Evolutionary conservation across 306 rosid genomes (phyloP), one percentile per base, ranked within the genome.

Genomic region (Inga leiocalycina): DNA sequence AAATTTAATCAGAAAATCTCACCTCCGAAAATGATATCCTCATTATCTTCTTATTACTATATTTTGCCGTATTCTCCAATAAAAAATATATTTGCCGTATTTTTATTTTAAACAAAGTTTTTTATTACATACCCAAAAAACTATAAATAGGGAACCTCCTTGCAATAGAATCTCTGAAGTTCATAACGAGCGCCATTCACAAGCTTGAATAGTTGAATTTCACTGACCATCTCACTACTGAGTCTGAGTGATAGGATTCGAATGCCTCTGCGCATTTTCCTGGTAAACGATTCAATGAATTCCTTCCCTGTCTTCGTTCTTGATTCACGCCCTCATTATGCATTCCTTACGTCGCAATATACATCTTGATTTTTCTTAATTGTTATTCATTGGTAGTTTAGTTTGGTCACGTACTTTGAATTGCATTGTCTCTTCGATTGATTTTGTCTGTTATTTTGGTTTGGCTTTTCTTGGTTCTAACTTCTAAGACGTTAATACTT

Each of bases 381-480:
- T 34, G 34, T 14, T 49, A 19, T 7, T 64, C 45, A 45, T 72
- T 20, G 56, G 4, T 61, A 16, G 71, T 1, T 39, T 68, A 20
- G 71, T 49, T 66, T 37, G 10, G 19, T 75, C n/a, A 64, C 82
- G 81, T 59, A 57, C 2, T 75, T 81, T 65, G 41, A 64, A 69
- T 69, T 69, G 82, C 46, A n/a, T 13, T 81, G 72, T 78, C 30
- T 59, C 13, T 9, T 22, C 5, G 44, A 34, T 19, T 76, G 70
- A 65, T 80, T 83, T 37, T 72, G 15, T 64, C 8, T 34, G 46
- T 72, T 44, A 5, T 72, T 72, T 46, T 43, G 13, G 44, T 16
- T 79, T 78, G 37, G 35, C 49, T 17, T 80, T 80, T 84, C 75
- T 71, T 79, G 83, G 82, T 74, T 48, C 35, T 19, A 66, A 35